Base-by-base conservation (phyloP, 1,284 basidiomycete genomes). In the Leccinum solheimii region DNA sequence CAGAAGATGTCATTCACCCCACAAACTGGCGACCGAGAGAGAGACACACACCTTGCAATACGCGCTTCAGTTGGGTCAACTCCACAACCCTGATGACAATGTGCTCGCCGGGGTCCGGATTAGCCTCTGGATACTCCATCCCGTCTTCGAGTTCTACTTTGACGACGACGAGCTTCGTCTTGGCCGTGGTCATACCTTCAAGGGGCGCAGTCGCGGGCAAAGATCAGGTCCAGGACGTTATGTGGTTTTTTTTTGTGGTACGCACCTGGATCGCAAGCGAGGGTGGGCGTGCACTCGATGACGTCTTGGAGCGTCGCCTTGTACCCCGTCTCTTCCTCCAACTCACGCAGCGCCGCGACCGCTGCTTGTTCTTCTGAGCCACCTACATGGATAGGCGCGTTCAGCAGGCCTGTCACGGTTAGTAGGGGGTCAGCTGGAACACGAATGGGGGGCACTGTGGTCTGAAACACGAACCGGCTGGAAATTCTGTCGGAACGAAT, bases 271-370 rank as follows among this genome's bases (percentile, higher is more conserved):
- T 94, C 92, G 65, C 80, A 81, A 48, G 91, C 91, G 27, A 92
- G 72, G 2, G 92, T 72, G 1, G 90, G 86, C 1, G 91, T 89
- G 0, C 86, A 80, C 57, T 91, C 82, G 30, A 88, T 70, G 38
- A 94, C 80, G 43, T 78, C 76, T 66, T 81, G 78, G n/a, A 72
- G 66, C 32, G 69, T 67, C 9, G 83, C 87, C 65, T 80, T 85
- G 75, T 90, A 96, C 2, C 95, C 95, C 0, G 94, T 97, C 76
- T 97, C 95, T 77, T 98, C 95, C 68, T 88, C 81, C 8, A 98
- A 82, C 72, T 98, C 95, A 38, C 95, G 85, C 38, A 94, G 80
- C 1, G 93, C 95, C 1, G 93, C 85, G 59, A 83, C 77, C 75
- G 90, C 90, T 0, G 91, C 81, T 1, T 86, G 86, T 77, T 98